Conservation (phyloP, 345 rosid species). For the Eucalyptus virginea region DNA sequence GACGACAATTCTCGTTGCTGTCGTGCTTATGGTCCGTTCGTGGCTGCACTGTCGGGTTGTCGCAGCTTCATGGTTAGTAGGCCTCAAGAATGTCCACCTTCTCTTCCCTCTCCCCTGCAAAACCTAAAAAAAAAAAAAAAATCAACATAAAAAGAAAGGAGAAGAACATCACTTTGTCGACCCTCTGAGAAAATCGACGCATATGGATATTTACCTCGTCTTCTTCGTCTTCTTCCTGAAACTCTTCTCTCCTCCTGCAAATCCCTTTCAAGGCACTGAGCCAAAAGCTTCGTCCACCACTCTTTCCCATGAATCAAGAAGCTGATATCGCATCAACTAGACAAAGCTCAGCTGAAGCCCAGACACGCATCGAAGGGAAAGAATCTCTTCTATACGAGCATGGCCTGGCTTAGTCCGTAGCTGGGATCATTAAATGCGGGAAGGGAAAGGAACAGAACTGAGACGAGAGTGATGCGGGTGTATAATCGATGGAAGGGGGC, state of each 20-base stretch:
- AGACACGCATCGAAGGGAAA: not conserved
- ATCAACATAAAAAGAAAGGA: not conserved
- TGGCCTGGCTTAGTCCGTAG: not conserved
- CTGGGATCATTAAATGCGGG: not conserved
- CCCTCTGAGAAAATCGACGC: not conserved
- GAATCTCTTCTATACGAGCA: not conserved
- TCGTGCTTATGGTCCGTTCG: constrained; percentile 2
- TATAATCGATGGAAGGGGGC: not conserved
- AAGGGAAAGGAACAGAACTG: not conserved
- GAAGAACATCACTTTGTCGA: not conserved
- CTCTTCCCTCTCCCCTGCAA: constrained; percentile 60
- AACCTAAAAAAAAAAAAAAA: not conserved
- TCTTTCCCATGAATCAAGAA: constrained; percentile 25
- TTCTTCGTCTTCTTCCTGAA: constrained; percentile 25
- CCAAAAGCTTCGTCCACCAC: constrained; percentile 21
- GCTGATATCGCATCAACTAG: not conserved
- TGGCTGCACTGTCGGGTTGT: constrained; percentile 7
- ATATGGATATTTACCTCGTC: constrained; percentile 16
- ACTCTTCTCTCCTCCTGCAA: constrained; percentile 24
- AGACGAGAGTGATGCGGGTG: not conserved
- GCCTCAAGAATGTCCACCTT: constrained; percentile 59
- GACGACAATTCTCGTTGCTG: not conserved
- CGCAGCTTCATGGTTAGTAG: constrained; percentile 18
- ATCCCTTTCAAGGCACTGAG: constrained; percentile 22
- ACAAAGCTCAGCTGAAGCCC: not conserved